Conservation (phyloP, 345 rosid species). For the Lumnitzera littorea region DNA sequence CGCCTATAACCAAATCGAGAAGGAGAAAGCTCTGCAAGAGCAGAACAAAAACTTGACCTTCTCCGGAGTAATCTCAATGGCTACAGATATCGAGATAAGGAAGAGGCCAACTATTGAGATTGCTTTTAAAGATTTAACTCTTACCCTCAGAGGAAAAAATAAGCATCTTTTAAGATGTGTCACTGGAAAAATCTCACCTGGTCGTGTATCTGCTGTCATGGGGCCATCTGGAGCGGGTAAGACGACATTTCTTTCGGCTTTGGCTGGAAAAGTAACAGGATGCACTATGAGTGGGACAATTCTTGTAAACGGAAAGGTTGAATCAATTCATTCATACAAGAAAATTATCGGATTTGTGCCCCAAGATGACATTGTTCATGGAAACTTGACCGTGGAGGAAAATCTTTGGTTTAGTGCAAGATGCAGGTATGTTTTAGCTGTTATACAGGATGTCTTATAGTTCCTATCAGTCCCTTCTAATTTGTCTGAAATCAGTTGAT, state of each 20-base stretch:
- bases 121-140: constrained; percentile 70
- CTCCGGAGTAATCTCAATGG: constrained; percentile 87
- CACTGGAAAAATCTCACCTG: constrained; percentile 84
- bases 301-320: constrained; percentile 79
- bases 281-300: constrained; percentile 65
- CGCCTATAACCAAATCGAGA: constrained; percentile 88
- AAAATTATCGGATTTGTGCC: constrained; percentile 94
- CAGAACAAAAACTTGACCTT: constrained; percentile 78
- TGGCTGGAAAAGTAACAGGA: constrained; percentile 82
- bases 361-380: constrained; percentile 98
- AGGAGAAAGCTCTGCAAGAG: constrained; percentile 87
- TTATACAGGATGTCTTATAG: too few species aligned
- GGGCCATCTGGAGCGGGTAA: constrained; percentile 99
- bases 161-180: constrained; percentile 81
- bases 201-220: constrained; percentile 94
- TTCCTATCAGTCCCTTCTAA: too few species aligned
- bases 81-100: constrained; percentile 54
- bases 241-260: constrained; percentile 90
- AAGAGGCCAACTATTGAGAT: constrained; percentile 81
- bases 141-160: constrained; percentile 72
- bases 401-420: constrained; percentile 99
- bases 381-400: constrained; percentile 94
- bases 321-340: constrained; percentile 77
- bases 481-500: too few species aligned
- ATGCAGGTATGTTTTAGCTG: constrained; percentile 60